Base-by-base conservation (phyloP, 2,329 filamentous ascomycete species). In the Fusarium anguioides region DNA sequence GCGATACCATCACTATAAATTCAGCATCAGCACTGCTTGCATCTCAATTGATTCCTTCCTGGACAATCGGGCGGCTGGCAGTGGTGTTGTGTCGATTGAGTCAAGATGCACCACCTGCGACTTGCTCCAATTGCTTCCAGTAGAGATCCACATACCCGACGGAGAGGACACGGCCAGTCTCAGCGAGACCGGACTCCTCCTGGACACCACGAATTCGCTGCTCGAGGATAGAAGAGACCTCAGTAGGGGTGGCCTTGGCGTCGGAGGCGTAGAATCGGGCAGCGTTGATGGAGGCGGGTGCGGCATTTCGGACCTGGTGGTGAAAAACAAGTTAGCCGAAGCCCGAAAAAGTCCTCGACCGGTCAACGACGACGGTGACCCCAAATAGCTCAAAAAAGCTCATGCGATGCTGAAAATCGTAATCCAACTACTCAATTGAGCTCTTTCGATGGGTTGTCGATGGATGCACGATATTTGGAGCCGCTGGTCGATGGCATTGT, bases 201-300 rank as follows among this genome's bases (percentile, higher is more conserved):
- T 97, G 92, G 75, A 98, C 93, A 87, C 96, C 96, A 81, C 96
- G 93, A 80, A 99, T 99, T 84, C 94, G 90, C 89, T 98, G 95
- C 88, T 98, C 96, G 81, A 99, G 92, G 83, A 99, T 98, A 76
- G 95, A 97, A 76, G 96, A 98, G 77, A 98, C 95, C 88, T 99
- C 96, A 78, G 95, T 99, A 76, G 96, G 96, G 65, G 94, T 84
- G 78, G 96, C 94, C 89, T 98, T 98, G 75, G 93, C 91, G 79
- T 97, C 94, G 83, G 90, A 85, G 81, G 93, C 95, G 85, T 97
- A 98, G 83, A 88, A 88, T 84, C 96, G 93, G 81, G 89, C 83
- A 78, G 87, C 85, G 86, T 89, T 91, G 86, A 90, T 84, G 81
- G 87, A 86, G 81, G 88, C 90, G 81, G 94, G 92, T 85, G 89